A percentile compares a stretch with the other conserved stretches of the same genome.
Evolutionary conservation across 2,329 filamentous ascomycete species (phyloP).

Genomic region (Sclerotinia minor): DNA sequence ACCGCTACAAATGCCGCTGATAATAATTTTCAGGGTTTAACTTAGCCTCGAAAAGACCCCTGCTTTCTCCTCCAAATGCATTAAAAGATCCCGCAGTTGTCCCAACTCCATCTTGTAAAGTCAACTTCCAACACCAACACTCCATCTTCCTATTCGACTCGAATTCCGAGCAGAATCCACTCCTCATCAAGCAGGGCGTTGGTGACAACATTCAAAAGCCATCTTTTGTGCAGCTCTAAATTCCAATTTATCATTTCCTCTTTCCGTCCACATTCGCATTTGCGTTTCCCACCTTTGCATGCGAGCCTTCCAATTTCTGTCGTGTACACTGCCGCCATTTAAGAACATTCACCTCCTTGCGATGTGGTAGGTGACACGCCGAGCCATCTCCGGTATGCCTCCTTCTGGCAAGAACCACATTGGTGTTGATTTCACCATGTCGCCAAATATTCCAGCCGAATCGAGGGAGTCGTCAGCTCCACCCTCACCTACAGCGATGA

Average conservation of each 20-base stretch:
- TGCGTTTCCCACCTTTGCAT: neutral
- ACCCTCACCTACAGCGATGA: conserved; percentile 24
- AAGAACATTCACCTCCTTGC: conserved; percentile 3
- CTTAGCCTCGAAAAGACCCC: conserved; percentile 8
- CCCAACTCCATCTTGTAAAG: neutral
- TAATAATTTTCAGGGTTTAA: conserved; percentile 4
- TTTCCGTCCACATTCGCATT: neutral
- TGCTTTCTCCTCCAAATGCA: conserved; percentile 18
- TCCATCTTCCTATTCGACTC: neutral
- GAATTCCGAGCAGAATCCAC: neutral
- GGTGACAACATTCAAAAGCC: neutral
- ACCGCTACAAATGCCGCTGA: conserved; percentile 1
- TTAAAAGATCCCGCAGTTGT: neutral
- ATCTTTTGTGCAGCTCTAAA: neutral
- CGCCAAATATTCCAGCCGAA: conserved; percentile 19
- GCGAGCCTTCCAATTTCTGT: conserved; percentile 4
- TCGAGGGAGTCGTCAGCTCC: conserved; percentile 23
- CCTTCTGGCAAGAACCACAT: conserved; percentile 19
- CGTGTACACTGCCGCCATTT: conserved; percentile 6
- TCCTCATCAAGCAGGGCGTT: neutral
- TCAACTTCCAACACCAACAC: conserved; percentile 15
- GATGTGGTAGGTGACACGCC: conserved; percentile 25
- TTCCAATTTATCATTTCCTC: conserved; percentile 3
- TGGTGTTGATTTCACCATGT: conserved; percentile 19
- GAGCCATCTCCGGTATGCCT: conserved; percentile 21